Conservation (phyloP, 73 alveolate species). For the Tetrahymena thermophila region DNA sequence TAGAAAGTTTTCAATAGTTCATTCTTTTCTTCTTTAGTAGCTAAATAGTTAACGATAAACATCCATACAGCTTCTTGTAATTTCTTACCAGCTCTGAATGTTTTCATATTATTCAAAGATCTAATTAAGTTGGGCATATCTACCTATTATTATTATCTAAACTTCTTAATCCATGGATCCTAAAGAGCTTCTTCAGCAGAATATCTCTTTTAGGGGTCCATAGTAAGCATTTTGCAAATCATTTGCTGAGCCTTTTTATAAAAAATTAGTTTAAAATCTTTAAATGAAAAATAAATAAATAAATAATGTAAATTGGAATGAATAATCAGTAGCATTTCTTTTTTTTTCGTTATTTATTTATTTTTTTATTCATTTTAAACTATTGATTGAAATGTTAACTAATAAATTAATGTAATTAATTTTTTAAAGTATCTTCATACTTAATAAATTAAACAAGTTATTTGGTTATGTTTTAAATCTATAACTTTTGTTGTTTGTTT, state of each 20-base stretch:
- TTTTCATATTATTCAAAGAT: constrained; percentile 49
- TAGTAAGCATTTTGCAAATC: neutral
- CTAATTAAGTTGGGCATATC: constrained; percentile 18
- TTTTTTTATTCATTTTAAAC: too few species aligned
- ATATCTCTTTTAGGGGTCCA: constrained; percentile 50
- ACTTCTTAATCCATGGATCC: constrained; percentile 64
- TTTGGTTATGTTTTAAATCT: too few species aligned
- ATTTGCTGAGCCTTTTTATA: neutral
- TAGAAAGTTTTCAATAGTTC: constrained; percentile 55
- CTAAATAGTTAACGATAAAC: constrained; percentile 53
- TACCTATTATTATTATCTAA: constrained; percentile 1
- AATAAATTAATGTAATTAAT: too few species aligned
- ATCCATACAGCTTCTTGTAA: constrained; percentile 62
- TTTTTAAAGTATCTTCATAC: too few species aligned
- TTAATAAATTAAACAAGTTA: too few species aligned
- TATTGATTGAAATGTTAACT: too few species aligned
- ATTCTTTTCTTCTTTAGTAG: constrained; percentile 58
- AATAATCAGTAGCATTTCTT: neutral
- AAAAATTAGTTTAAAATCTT: neutral
- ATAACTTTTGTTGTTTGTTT: too few species aligned
- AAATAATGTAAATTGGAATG: too few species aligned
- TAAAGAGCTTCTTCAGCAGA: constrained; percentile 62
- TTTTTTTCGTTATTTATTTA: too few species aligned
- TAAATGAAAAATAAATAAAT: too few species aligned
- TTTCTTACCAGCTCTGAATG: constrained; percentile 50